phyloP scores from a whole-genome alignment of 2,329 filamentous ascomycete species.

The Amylocarpus encephaloides region DNA sequence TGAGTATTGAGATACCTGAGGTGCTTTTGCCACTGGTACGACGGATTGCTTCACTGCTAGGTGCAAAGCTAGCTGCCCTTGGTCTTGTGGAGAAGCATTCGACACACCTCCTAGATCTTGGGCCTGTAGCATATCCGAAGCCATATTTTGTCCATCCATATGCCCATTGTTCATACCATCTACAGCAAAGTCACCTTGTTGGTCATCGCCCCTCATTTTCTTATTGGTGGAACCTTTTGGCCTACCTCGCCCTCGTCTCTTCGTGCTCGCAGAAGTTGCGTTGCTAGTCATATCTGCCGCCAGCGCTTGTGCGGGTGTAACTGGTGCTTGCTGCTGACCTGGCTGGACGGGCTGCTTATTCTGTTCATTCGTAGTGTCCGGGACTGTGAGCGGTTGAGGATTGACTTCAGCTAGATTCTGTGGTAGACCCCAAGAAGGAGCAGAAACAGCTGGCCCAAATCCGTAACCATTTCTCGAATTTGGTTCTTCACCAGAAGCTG shows the following conservation, averaged over 20 bases:
- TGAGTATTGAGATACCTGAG: slow-evolving; percentile 17
- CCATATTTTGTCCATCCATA: neutral
- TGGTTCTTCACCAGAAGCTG: slow-evolving; percentile 18
- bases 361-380: slow-evolving; percentile 12
- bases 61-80: slow-evolving; percentile 4
- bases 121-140: neutral
- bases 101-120: neutral
- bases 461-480: slow-evolving; percentile 29
- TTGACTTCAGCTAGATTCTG: slow-evolving; percentile 26
- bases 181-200: slow-evolving; percentile 8
- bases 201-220: slow-evolving; percentile 18
- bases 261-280: slow-evolving; percentile 21
- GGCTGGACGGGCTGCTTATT: slow-evolving; percentile 13
- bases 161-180: neutral
- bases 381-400: slow-evolving; percentile 16
- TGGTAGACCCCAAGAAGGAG: slow-evolving; percentile 28
- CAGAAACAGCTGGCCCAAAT: slow-evolving; percentile 26
- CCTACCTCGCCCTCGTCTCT: slow-evolving; percentile 34
- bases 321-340: slow-evolving; percentile 14
- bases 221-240: slow-evolving; percentile 49
- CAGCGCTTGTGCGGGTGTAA: slow-evolving; percentile 17
- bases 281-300: slow-evolving; percentile 13
- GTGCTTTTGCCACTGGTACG: slow-evolving; percentile 9
- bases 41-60: slow-evolving; percentile 32
- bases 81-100: neutral